Evolutionary conservation across 306 rosid species (phyloP), one percentile per base, ranked within the genome.

Genomic region (Ormosia semicastrata): DNA sequence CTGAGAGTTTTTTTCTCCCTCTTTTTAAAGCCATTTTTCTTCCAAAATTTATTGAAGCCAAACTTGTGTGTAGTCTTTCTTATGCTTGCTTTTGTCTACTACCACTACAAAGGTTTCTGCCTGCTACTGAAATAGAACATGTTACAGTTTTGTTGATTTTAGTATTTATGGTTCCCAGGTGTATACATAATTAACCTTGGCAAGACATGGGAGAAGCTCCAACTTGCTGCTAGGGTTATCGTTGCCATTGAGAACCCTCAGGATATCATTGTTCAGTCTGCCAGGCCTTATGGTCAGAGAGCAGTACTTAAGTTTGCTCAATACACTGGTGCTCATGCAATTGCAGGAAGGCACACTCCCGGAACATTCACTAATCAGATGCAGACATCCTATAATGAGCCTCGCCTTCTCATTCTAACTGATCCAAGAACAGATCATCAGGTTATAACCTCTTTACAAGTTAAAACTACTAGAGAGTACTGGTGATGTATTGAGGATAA

Each of bases 341-440:
- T 93, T 85, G 94, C 92, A 0, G 95, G 95, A 30, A 81, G 93
- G 73, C 97, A 90, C 82, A 92, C 92, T 67, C 97, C 95, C 0
- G 97, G 97, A 67, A 91, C 93, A 7, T 91, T 91, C 75, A 93
- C 98, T 8, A 93, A 93, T 57, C 97, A 93, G 91, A 75, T 93
- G 39, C 97, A 93, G 86, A 87, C 94, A 2, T 93, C 97, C 0
- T 93, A 86, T 63, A 90, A 68, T 4, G 98, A 93, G 87, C 98
- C 98, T 7, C 98, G 97, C n/a, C 94, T 93, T 37, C 91, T 93
- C 33, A 89, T 91, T 66, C 87, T 93, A 2, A 93, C 96, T 36
- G 97, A 93, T 53, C 98, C 97, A 36, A 88, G 98, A 73, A 91
- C 94, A 0, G 98, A 93, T 62, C 92, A 89, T 52, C 97, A 93